A percentile compares a stretch with the other conserved stretches of the same genome.
These are phyloP conservation scores for Lecanoromycetidae sp. DNA, from an alignment of 2,329 filamentous ascomycete species.

Conservation along the genomic window DNA sequence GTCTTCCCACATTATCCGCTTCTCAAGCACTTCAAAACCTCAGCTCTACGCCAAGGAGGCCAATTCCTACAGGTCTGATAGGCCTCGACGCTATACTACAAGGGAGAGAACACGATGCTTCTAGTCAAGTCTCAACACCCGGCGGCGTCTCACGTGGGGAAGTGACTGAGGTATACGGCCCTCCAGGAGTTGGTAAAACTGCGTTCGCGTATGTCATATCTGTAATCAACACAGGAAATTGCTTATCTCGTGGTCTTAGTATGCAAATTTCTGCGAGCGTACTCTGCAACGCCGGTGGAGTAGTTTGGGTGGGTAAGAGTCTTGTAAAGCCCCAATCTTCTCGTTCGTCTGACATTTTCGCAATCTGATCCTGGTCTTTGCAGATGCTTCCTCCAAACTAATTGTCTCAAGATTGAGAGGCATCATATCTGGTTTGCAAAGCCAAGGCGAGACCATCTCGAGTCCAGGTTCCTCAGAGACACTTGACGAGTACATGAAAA, in stretches of 20 bases:
- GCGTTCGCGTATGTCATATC: constrained; percentile 50
- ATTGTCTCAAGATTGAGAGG: constrained; percentile 36
- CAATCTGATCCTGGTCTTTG: constrained; percentile 6
- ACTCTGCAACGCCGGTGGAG: constrained; percentile 47
- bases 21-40: constrained; percentile 57
- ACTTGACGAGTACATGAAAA: constrained; percentile 27
- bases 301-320: constrained; percentile 71
- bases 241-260: constrained; percentile 33
- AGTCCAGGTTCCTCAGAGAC: no score
- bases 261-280: constrained; percentile 57
- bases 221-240: not conserved
- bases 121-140: constrained; percentile 18
- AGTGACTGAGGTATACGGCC: constrained; percentile 78
- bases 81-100: constrained; percentile 35
- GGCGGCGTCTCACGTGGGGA: constrained; percentile 62
- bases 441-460: no score
- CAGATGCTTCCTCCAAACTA: constrained; percentile 40
- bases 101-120: constrained; percentile 19
- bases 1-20: constrained; percentile 64
- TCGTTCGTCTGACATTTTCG: not conserved
- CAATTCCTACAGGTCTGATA: constrained; percentile 36
- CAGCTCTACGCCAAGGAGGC: constrained; percentile 37
- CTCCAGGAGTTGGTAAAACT: constrained; percentile 76
- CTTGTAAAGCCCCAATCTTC: not conserved
- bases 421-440: constrained; percentile 31